Evolutionary conservation across 164 flowering plant species (phyloP).

Genomic region (Annona squamosa): DNA sequence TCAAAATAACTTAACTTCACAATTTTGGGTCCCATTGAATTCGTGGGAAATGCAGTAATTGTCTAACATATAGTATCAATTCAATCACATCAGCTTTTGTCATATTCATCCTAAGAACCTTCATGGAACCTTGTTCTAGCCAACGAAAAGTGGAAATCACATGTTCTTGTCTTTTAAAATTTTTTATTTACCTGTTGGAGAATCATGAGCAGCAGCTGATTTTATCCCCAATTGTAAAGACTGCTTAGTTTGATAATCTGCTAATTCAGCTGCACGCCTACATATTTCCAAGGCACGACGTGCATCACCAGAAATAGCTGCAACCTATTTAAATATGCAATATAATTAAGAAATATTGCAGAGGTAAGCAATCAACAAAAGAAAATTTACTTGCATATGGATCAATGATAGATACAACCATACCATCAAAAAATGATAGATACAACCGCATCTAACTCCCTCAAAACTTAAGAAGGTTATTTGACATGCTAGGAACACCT

Average conservation of each 20-base stretch:
- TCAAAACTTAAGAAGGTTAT: too few species aligned
- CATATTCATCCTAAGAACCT: too few species aligned
- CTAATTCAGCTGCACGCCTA: conserved; percentile 91
- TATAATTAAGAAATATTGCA: background rate
- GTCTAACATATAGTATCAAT: too few species aligned
- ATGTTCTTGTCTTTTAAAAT: background rate
- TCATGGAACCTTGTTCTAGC: background rate
- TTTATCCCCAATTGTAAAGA: conserved; percentile 5
- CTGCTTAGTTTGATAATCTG: conserved; percentile 63
- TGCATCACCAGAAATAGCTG: conserved; percentile 98
- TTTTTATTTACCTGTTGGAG: conserved; percentile 33
- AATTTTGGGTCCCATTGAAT: too few species aligned
- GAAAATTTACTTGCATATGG: too few species aligned
- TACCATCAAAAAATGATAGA: too few species aligned
- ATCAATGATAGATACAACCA: too few species aligned
- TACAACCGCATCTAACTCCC: too few species aligned
- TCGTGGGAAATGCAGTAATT: too few species aligned
- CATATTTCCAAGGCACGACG: conserved; percentile 94
- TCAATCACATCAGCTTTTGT: too few species aligned
- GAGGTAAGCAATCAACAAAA: background rate
- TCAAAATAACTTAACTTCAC: too few species aligned
- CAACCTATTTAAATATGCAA: conserved; percentile 49
- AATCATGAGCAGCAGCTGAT: conserved; percentile 12
- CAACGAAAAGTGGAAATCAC: background rate
- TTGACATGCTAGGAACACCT: too few species aligned